Evolutionary conservation across 352 stramenopile genomes (phyloP), one percentile per base, ranked within the genome.

Genomic region (Phytophthora fragariaefolia): DNA sequence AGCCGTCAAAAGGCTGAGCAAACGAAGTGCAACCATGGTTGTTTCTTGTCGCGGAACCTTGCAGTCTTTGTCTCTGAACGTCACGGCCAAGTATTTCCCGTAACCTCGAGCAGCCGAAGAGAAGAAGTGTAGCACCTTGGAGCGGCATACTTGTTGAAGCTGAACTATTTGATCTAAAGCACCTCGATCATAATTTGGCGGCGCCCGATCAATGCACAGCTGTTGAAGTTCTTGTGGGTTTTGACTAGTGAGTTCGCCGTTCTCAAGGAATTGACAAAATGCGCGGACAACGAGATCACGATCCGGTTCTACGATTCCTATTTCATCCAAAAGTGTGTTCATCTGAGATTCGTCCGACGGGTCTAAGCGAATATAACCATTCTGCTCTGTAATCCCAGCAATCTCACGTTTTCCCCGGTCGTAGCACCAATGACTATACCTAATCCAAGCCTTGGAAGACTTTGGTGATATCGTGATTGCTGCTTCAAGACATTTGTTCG

Each of bases 401-500:
- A 91, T 63, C 45, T 74, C 68, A 6, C 57, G 58, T 30, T 77
- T 83, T 12, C 77, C 80, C 32, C 74, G 77, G 32, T 80, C 64
- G 40, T 95, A 91, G 28, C 78, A 90, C 87, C 87, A 95, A 53
- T 92, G 71, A 59, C 83, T 82, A 46, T 90, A 95, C 23, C 70
- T 55, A 42, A 86, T 56, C 84, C 84, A 95, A 1, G 75, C 79
- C 30, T 79, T 76, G 5, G 71, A 43, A 46, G 78, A 86, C 26
- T 62, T 66, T 27, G 78, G 72, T 1, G 58, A 58, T 18, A 90
- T 45, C 10, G 65, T 38, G 6, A 77, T 79, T 4, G 82, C 84
- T 54, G 77, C 20, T 46, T 69, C 23, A 40, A 77, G 67, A 24
- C 73, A 85, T 36, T 47, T 83, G 20, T 73, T 47, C 20, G 45